Conservation (phyloP, 805 yeast genomes). For the Brettanomyces sp. region DNA sequence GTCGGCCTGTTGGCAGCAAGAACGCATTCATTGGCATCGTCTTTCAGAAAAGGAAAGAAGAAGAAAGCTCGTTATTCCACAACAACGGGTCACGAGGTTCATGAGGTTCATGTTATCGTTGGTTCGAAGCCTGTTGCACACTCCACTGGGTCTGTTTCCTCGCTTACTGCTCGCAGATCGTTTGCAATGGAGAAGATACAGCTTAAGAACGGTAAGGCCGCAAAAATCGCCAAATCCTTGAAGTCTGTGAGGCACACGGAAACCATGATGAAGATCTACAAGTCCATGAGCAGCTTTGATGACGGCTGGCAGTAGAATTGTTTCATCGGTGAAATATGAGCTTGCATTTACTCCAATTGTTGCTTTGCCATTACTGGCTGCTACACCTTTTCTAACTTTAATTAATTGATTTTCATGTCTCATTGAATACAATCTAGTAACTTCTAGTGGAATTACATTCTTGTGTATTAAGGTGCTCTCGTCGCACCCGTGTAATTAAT, state of each 20-base stretch:
- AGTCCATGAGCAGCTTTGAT: conserved; percentile 6
- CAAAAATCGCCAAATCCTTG: conserved; percentile 12
- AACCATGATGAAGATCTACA: conserved; percentile 8
- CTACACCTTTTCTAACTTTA: too few species aligned
- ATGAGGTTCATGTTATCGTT: conserved; percentile 23
- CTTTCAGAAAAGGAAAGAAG: conserved; percentile 14
- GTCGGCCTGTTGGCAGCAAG: conserved; percentile 17
- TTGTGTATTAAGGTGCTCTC: too few species aligned
- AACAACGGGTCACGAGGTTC: conserved; percentile 17
- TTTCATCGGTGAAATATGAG: too few species aligned
- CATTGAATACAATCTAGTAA: too few species aligned
- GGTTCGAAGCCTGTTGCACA: conserved; percentile 14
- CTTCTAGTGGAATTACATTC: too few species aligned
- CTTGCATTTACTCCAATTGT: too few species aligned
- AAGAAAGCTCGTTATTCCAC: conserved; percentile 13
- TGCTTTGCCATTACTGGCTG: too few species aligned
- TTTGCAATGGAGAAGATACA: conserved; percentile 2
- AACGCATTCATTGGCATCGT: conserved; percentile 20
- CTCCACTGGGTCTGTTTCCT: conserved; percentile 21
- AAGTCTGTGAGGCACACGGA: conserved; percentile 6
- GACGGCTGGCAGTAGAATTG: background rate
- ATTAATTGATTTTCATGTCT: too few species aligned
- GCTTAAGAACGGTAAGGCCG: conserved; percentile 11
- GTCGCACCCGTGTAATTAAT: too few species aligned
- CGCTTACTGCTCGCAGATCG: conserved; percentile 9